Evolutionary conservation across 805 yeast genomes (phyloP), one percentile per base, ranked within the genome.

Genomic region (Starmerella roubikii): DNA sequence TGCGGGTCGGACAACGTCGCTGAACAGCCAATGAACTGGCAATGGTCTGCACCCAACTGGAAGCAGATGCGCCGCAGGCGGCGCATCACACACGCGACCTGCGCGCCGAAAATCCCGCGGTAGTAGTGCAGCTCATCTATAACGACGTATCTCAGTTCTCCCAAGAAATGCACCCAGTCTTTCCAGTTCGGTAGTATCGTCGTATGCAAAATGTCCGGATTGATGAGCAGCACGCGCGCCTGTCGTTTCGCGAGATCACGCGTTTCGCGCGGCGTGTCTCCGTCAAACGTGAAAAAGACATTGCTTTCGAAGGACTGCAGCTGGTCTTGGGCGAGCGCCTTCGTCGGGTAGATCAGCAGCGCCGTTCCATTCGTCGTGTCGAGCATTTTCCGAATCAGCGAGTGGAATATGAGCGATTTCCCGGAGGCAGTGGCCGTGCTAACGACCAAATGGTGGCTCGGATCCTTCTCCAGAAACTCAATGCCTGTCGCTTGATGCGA

Each of bases 351-450:
- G 11, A 91, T 76, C 51, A 80, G 85, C 65, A 93, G 65, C 9
- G 94, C 80, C 0, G 93, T 81, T 1, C 52, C 48, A n/a, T 60
- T 61, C 31, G 55, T 65, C 9, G 54, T 50, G 32, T 70, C 65
- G 37, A 67, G 59, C n/a, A 26, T 30, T 12, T 44, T 22, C 35
- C 86, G 55, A 2, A 88, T 81, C 0, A 97, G 94, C 2, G 85
- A 59, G 57, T 91, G 98, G 53, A 86, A 91, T 22, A 91, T 81
- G 44, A 91, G 63, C 0, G 97, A 86, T 52, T 91, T 91, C 34
- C 99, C 99, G 0, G 96, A 85, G 0, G 96, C 84, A 0, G 99
- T 91, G 0, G 96, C 75, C 0, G 98, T 91, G n/a, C 94, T 77
- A 2, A 86, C 76, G 31, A 91, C 81, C 4, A 85, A 84, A 57